Evolutionary conservation across 176 grass and related monocot genomes (phyloP).

Genomic region (Calamus simplicifolius): DNA sequence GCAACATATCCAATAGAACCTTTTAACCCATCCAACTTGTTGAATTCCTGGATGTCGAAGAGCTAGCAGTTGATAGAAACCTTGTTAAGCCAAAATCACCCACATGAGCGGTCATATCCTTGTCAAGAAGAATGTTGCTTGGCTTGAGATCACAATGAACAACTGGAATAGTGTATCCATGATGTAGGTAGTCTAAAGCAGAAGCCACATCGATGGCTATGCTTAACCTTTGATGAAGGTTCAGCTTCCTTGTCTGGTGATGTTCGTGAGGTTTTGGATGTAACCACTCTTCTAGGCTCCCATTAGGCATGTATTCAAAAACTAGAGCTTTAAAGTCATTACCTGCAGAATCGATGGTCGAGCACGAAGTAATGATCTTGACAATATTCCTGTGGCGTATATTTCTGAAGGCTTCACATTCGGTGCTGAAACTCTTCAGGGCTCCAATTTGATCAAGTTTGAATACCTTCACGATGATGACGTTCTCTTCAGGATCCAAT

Average conservation of each 20-base stretch:
- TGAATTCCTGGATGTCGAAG: too few relatives aligned
- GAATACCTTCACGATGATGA: conserved; percentile 49
- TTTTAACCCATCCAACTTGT: too few relatives aligned
- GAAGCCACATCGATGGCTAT: too few relatives aligned
- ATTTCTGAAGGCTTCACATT: conserved; percentile 45
- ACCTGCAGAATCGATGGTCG: conserved; percentile 22
- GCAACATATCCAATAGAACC: too few relatives aligned
- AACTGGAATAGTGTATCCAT: conserved; percentile 8
- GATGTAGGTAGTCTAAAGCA: conserved; percentile 47
- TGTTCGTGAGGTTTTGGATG: conserved; percentile 16
- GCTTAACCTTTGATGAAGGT: conserved; percentile 13
- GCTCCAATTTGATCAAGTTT: conserved; percentile 21
- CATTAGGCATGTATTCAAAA: conserved; percentile 38
- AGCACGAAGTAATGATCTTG: conserved; percentile 44
- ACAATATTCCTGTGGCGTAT: conserved; percentile 40
- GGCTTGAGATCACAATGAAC: conserved; percentile 24
- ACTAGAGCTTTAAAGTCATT: conserved; percentile 56
- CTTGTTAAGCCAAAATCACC: too few relatives aligned
- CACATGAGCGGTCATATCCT: too few relatives aligned
- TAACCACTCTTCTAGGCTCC: conserved; percentile 57
- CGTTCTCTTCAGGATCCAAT: background rate
- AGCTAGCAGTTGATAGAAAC: too few relatives aligned
- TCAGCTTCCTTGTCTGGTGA: background rate
- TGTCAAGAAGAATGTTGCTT: too few relatives aligned
- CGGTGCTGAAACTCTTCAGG: conserved; percentile 36